Conservation (phyloP, 331 rosid genomes). For the Malus hybrid region DNA sequence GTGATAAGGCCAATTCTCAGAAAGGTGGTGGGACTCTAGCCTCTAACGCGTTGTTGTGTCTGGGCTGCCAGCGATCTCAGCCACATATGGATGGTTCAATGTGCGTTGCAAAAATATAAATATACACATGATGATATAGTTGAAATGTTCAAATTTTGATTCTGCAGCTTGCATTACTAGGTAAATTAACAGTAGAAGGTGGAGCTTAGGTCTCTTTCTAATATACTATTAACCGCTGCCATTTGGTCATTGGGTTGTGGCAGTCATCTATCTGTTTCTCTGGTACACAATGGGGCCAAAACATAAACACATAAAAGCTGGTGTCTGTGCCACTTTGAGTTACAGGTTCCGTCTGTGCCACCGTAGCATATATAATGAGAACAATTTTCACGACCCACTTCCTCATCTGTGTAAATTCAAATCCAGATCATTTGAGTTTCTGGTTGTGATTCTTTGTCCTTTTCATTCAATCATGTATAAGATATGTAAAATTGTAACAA, state of each 20-base stretch:
- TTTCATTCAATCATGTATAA: neutral
- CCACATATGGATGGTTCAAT: neutral
- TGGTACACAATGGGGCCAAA: slow-evolving; percentile 8
- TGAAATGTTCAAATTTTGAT: neutral
- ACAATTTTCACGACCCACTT: neutral
- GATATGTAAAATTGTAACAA: neutral
- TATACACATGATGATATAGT: neutral
- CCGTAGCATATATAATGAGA: neutral
- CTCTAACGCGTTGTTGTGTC: neutral
- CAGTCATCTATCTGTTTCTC: slow-evolving; percentile 3
- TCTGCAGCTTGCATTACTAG: neutral
- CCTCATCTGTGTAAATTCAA: neutral
- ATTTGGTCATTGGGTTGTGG: slow-evolving; percentile 8
- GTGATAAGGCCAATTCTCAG: neutral
- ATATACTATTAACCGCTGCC: neutral
- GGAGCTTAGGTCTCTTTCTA: neutral
- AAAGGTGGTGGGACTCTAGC: neutral
- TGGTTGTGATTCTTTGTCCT: neutral
- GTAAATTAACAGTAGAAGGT: neutral
- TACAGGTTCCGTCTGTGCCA: neutral
- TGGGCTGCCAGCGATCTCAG: neutral
- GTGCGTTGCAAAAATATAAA: neutral
- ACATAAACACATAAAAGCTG: neutral
- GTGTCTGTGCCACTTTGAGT: slow-evolving; percentile 1
- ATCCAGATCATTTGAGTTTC: neutral